A percentile compares a stretch with the other conserved stretches of the same genome.
phyloP scores from a whole-genome alignment of 768 basidiomycete genomes.

The Auricularia sp. region DNA sequence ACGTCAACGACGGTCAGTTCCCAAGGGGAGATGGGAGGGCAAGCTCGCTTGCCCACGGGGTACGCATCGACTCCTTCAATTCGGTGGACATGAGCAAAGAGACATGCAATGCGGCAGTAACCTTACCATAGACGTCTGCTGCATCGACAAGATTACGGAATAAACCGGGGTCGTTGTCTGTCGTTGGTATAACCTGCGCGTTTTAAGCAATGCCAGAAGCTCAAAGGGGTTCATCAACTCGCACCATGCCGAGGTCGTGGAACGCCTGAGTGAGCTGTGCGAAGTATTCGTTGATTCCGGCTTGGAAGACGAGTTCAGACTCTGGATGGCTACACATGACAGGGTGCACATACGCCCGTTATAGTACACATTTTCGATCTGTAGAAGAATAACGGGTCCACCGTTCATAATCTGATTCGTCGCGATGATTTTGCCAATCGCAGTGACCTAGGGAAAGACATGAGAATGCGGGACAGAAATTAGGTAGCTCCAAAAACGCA shows the following conservation, averaged over 20 bases:
- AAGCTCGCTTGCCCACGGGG: neutral
- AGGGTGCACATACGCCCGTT: neutral
- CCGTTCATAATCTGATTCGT: constrained; percentile 61
- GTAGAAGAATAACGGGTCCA: constrained; percentile 52
- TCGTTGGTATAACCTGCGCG: neutral
- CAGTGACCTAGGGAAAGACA: constrained; percentile 30
- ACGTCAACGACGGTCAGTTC: neutral
- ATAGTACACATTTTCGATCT: constrained; percentile 1
- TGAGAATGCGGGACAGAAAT: neutral
- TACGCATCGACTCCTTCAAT: neutral
- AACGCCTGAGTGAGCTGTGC: neutral
- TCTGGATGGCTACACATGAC: neutral
- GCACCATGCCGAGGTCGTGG: neutral
- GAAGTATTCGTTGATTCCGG: neutral
- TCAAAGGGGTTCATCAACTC: too few relatives aligned
- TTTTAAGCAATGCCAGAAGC: too few relatives aligned
- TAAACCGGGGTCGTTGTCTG: neutral
- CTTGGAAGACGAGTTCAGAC: neutral
- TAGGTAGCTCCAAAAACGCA: neutral
- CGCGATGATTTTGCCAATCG: constrained; percentile 47
- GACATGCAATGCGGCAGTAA: neutral
- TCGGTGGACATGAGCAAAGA: neutral
- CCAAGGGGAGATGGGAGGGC: neutral
- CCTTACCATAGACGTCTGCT: neutral
- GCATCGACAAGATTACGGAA: neutral